Evolutionary conservation across 2,329 filamentous ascomycete genomes (phyloP).

Genomic region (Tolypocladium inflatum): DNA sequence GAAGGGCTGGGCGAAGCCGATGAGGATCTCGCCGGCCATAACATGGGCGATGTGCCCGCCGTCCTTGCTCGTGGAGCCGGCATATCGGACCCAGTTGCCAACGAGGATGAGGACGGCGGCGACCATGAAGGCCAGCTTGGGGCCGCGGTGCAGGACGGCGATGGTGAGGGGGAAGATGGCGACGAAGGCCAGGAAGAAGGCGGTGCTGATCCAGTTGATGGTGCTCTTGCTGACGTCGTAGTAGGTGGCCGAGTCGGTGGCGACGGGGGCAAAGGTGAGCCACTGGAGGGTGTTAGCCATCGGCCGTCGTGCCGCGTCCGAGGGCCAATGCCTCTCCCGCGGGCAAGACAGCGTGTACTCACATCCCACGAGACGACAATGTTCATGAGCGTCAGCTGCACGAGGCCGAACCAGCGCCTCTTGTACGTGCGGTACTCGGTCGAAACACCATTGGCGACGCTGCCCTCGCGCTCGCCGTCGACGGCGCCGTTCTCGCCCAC

Average conservation of each 20-base stretch:
- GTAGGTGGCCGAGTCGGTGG: conserved; percentile 62
- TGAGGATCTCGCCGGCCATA: conserved; percentile 87
- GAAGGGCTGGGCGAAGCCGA: conserved; percentile 85
- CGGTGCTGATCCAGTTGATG: conserved; percentile 90
- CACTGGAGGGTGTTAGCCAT: conserved; percentile 40
- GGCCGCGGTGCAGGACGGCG: conserved; percentile 69
- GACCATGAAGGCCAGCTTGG: conserved; percentile 66
- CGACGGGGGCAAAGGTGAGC: conserved; percentile 85
- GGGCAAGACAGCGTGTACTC: neutral
- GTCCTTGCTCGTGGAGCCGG: conserved; percentile 45
- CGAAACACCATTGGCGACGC: conserved; percentile 16
- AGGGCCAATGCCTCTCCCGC: neutral
- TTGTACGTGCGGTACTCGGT: conserved; percentile 54
- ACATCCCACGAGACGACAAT: conserved; percentile 94
- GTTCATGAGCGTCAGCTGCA: conserved; percentile 78
- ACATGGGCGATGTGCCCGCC: conserved; percentile 62
- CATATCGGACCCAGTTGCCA: conserved; percentile 90
- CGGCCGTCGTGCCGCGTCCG: neutral
- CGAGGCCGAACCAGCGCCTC: conserved; percentile 79
- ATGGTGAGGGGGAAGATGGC: conserved; percentile 63
- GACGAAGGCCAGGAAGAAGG: conserved; percentile 78
- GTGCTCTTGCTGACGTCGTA: conserved; percentile 64
- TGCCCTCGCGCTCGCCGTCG: conserved; percentile 12
- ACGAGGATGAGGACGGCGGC: conserved; percentile 64
- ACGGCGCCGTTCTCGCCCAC: conserved; percentile 8